Percentiles rank a stretch among this genome's conserved stretches.
phyloP scores from a whole-genome alignment of 2,329 filamentous ascomycete species.

The Fusarium sororula region DNA sequence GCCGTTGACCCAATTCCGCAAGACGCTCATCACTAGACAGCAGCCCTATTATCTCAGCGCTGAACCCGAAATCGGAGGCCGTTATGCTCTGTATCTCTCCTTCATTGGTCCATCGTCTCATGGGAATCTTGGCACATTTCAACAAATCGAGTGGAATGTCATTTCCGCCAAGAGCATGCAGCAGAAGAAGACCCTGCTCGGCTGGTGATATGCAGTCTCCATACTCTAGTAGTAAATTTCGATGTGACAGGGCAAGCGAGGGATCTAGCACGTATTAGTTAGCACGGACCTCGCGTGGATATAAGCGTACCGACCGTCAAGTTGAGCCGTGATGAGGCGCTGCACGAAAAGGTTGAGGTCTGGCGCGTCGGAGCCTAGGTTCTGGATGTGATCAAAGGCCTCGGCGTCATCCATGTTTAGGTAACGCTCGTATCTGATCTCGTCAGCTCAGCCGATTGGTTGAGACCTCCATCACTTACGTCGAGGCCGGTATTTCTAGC shows the following conservation, averaged over 20 bases:
- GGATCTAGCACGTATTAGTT: neutral
- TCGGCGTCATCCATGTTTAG: constrained; percentile 47
- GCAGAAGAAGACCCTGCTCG: constrained; percentile 40
- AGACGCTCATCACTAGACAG: constrained; percentile 30
- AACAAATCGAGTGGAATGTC: constrained; percentile 40
- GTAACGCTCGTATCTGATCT: constrained; percentile 45
- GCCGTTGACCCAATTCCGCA: neutral
- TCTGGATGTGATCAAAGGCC: constrained; percentile 41
- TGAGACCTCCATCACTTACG: constrained; percentile 34
- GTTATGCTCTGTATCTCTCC: constrained; percentile 41
- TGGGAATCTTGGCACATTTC: constrained; percentile 26
- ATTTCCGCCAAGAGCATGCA: constrained; percentile 35
- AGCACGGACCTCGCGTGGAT: accelerated
- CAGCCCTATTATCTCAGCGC: constrained; percentile 21
- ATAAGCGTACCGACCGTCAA: constrained; percentile 7
- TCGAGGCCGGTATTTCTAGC: constrained; percentile 45
- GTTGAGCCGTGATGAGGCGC: constrained; percentile 33
- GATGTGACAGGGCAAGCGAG: constrained; percentile 22
- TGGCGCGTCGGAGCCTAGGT: constrained; percentile 22
- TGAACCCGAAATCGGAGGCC: constrained; percentile 39
- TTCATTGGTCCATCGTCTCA: constrained; percentile 38
- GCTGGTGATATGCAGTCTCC: constrained; percentile 37
- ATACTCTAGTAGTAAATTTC: constrained; percentile 40
- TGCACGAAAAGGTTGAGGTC: constrained; percentile 36
- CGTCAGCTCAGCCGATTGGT: neutral